Conservation (phyloP, 331 rosid species). For the Saraca asoca region DNA sequence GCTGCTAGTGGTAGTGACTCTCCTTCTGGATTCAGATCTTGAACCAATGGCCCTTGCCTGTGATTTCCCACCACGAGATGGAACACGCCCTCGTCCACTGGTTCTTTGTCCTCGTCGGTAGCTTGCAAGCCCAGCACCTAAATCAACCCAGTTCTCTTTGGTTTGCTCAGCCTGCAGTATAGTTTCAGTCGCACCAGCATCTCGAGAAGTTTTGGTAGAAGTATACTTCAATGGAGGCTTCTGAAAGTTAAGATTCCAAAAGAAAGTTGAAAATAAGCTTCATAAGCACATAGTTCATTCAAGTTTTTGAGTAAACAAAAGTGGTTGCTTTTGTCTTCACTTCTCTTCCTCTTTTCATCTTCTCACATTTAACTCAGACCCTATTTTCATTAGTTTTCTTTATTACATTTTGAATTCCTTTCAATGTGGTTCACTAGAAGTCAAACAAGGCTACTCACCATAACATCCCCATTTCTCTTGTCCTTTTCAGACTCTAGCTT, state of each 20-base stretch:
- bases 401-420: neutral
- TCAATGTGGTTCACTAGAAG: conserved; percentile 14
- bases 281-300: neutral
- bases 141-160: conserved; percentile 38
- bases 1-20: conserved; percentile 32
- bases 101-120: conserved; percentile 46
- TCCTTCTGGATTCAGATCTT: conserved; percentile 41
- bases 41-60: conserved; percentile 39
- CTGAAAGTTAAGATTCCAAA: conserved; percentile 37
- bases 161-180: conserved; percentile 34
- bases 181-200: conserved; percentile 32
- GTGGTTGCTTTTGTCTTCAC: neutral
- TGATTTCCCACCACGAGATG: conserved; percentile 41
- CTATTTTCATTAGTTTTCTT: conserved; percentile 5
- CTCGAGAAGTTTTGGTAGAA: conserved; percentile 33
- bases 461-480: conserved; percentile 40
- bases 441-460: conserved; percentile 47
- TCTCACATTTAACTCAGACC: neutral
- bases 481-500: conserved; percentile 53
- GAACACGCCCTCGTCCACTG: conserved; percentile 33
- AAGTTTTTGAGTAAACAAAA: no score
- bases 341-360: neutral
- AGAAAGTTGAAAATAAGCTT: neutral
- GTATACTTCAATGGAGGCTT: conserved; percentile 50
- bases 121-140: conserved; percentile 41